Conservation (phyloP, 2,329 filamentous ascomycete genomes). For the Microdochium trichocladiopsis region DNA sequence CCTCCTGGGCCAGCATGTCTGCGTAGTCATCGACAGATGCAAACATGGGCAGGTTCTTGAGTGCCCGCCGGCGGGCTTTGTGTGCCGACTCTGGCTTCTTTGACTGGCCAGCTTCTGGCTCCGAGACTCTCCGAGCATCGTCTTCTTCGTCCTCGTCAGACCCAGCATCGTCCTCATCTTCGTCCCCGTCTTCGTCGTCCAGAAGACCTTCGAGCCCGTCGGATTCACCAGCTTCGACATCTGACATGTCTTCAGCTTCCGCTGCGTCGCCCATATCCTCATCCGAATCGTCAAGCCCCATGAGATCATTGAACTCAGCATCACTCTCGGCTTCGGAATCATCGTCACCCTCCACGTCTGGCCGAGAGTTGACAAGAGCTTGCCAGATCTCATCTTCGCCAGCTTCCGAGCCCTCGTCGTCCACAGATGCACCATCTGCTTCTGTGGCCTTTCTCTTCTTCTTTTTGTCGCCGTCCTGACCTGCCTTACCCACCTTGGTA, state of each 20-base stretch:
- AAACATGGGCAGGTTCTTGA: conserved; percentile 87
- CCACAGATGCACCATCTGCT: conserved; percentile 20
- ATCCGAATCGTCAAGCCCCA: conserved; percentile 35
- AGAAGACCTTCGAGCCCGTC: conserved; percentile 8
- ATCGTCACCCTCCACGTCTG: conserved; percentile 66
- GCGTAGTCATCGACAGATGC: conserved; percentile 93
- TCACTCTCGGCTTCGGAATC: conserved; percentile 38
- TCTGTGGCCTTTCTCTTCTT: conserved; percentile 40
- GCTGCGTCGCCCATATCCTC: conserved; percentile 40
- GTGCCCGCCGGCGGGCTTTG: conserved; percentile 68
- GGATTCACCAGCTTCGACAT: conserved; percentile 29
- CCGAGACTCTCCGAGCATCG: conserved; percentile 11
- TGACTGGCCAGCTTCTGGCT: conserved; percentile 8
- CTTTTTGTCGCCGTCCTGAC: conserved; percentile 48
- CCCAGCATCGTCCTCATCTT: conserved; percentile 29
- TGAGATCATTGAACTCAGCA: conserved; percentile 35
- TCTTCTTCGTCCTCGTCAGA: conserved; percentile 33
- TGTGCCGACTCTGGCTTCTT: conserved; percentile 28
- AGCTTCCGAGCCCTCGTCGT: conserved; percentile 39
- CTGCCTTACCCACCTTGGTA: conserved; percentile 59
- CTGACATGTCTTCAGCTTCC: conserved; percentile 28
- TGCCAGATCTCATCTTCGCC: conserved; percentile 85
- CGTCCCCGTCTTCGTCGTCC: conserved; percentile 28
- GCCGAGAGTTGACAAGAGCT: conserved; percentile 73
- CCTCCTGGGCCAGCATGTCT: conserved; percentile 69